phyloP scores from a whole-genome alignment of 2,329 filamentous ascomycete species.

The Fusarium sp. region DNA sequence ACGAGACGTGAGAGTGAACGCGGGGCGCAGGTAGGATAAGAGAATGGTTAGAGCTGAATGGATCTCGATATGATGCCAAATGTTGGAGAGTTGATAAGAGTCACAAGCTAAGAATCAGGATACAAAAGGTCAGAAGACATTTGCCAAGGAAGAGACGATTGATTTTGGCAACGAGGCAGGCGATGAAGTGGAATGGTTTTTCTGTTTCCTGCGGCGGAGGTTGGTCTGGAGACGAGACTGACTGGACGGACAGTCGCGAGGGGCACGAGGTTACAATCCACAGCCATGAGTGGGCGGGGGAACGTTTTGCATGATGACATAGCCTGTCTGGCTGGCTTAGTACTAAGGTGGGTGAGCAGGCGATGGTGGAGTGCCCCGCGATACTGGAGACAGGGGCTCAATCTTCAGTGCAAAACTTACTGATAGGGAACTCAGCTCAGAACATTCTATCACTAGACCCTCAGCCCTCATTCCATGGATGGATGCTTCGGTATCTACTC shows the following conservation, averaged over 20 bases:
- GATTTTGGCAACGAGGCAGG: conserved; percentile 11
- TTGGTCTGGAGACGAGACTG: conserved; percentile 35
- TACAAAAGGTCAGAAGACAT: conserved; percentile 23
- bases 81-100: conserved; percentile 12
- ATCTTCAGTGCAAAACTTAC: neutral
- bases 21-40: conserved; percentile 12
- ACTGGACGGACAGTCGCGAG: conserved; percentile 11
- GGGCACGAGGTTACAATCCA: conserved; percentile 37
- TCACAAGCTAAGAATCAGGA: conserved; percentile 23
- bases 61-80: conserved; percentile 7
- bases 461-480: neutral
- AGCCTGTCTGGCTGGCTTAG: conserved; percentile 1
- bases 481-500: neutral
- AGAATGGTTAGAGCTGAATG: conserved; percentile 7
- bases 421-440: neutral
- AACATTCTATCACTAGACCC: neutral
- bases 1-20: neutral
- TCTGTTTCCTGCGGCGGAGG: conserved; percentile 19
- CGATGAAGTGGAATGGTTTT: conserved; percentile 39
- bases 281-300: conserved; percentile 32
- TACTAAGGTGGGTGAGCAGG: neutral
- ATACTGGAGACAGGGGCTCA: conserved; percentile 8
- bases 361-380: conserved; percentile 39
- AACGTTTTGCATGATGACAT: conserved; percentile 40
- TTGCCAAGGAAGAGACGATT: conserved; percentile 22